Evolutionary conservation across 2,329 filamentous ascomycete genomes (phyloP).

Genomic region (Aspergillus fischeri): DNA sequence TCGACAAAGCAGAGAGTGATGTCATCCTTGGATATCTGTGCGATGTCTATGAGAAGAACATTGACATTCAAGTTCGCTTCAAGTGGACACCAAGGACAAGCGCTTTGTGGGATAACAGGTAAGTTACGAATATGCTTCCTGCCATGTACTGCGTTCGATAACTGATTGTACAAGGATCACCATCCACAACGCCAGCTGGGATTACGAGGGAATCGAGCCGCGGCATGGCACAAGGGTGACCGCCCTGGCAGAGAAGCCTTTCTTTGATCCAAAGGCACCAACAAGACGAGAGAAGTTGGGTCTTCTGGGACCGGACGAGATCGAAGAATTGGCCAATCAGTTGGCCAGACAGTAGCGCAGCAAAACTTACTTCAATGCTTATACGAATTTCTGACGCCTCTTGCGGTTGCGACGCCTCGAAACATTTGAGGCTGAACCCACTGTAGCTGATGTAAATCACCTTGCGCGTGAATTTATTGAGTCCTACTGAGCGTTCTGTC

Average conservation of each 20-base stretch:
- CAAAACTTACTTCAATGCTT: neutral
- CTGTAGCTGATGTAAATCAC: neutral
- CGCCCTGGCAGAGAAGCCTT: constrained; percentile 66
- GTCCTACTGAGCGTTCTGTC: neutral
- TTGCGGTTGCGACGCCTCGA: neutral
- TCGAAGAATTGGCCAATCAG: constrained; percentile 18
- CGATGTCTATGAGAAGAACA: constrained; percentile 64
- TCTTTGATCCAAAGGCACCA: constrained; percentile 60
- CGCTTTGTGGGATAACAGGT: constrained; percentile 68
- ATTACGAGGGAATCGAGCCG: constrained; percentile 64
- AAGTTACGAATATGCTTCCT: constrained; percentile 14
- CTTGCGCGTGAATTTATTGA: neutral
- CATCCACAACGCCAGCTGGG: constrained; percentile 71
- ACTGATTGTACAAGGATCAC: constrained; percentile 51
- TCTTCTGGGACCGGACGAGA: constrained; percentile 55
- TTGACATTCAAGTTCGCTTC: constrained; percentile 69
- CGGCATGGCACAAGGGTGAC: constrained; percentile 71
- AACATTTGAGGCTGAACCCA: neutral
- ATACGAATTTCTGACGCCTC: too few species aligned
- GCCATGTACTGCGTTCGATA: too few species aligned
- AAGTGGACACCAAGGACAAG: constrained; percentile 65
- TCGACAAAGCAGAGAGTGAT: constrained; percentile 67
- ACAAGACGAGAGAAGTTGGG: constrained; percentile 64
- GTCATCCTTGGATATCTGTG: constrained; percentile 63
- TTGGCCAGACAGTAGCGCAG: neutral